A percentile compares a stretch with the other conserved stretches of the same genome.
phyloP scores from a whole-genome alignment of 441 rosid species.

The Gossypium aridum region DNA sequence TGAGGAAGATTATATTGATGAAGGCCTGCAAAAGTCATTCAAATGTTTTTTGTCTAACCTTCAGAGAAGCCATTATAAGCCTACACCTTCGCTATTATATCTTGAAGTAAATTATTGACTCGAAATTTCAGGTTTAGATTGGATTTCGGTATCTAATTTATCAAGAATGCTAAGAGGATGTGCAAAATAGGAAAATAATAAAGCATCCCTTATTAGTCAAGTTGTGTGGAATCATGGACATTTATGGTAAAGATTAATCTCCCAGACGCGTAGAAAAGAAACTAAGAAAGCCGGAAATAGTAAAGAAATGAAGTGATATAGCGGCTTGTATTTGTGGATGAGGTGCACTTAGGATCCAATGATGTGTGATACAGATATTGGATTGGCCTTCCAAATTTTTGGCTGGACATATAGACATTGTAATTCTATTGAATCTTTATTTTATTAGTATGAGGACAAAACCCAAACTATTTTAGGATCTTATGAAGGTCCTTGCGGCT shows the following conservation, averaged over 20 bases:
- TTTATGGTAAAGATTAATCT: not conserved
- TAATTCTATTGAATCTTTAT: not conserved
- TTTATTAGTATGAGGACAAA: not conserved
- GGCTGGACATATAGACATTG: not conserved
- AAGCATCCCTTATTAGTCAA: not conserved
- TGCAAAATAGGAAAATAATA: not conserved
- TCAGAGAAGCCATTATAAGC: not conserved
- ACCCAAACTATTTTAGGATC: not conserved
- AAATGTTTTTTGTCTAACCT: not conserved
- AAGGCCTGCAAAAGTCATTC: not conserved
- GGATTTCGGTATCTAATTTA: not conserved
- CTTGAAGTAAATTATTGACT: not conserved
- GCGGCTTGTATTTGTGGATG: not conserved
- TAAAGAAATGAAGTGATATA: not conserved
- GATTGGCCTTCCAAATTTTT: not conserved
- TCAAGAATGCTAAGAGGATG: not conserved
- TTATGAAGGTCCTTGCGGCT: not conserved
- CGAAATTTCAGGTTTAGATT: not conserved
- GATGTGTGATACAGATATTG: not conserved
- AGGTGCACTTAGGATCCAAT: not conserved
- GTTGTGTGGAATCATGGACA: not conserved
- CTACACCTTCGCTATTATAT: not conserved
- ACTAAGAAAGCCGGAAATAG: not conserved
- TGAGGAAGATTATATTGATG: conserved; percentile 17
- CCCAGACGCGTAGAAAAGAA: not conserved